These are phyloP conservation scores for Podila horticola DNA, from an alignment of 192 early-diverging fungal genomes.

Conservation along the genomic window DNA sequence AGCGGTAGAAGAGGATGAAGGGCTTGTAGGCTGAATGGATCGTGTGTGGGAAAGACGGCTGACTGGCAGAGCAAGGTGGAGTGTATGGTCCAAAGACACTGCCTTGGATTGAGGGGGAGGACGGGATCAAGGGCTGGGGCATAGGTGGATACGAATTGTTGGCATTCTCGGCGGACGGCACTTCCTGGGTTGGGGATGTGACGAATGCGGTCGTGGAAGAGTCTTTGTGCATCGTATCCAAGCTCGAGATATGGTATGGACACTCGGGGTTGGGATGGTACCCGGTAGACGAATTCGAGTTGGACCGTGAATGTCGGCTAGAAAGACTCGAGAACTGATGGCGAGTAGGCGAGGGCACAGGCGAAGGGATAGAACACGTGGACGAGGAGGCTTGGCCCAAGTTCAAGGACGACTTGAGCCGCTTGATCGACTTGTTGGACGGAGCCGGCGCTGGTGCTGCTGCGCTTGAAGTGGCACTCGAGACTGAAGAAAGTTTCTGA, in stretches of 20 bases:
- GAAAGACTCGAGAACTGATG: conserved; percentile 27
- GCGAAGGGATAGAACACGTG: background rate
- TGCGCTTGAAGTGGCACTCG: background rate
- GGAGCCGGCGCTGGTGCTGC: background rate
- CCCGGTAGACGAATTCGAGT: conserved; percentile 26
- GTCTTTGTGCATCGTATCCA: conserved; percentile 5
- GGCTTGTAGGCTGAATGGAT: conserved; percentile 36
- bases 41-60: background rate
- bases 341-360: conserved; percentile 18
- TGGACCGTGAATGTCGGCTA: conserved; percentile 31
- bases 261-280: conserved; percentile 53
- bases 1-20: conserved; percentile 59
- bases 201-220: background rate
- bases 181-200: background rate
- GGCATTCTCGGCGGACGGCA: background rate
- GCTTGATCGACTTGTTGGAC: conserved; percentile 35
- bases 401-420: conserved; percentile 27
- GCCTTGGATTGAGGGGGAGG: background rate
- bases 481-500: background rate
- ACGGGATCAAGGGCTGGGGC: conserved; percentile 1
- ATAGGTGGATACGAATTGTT: background rate
- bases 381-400: conserved; percentile 1
- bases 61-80: too few relatives aligned
- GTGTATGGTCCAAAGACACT: background rate
- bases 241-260: conserved; percentile 34